These are phyloP conservation scores for Phytopythium kandeliae DNA, from an alignment of 352 stramenopile species.

Conservation along the genomic window DNA sequence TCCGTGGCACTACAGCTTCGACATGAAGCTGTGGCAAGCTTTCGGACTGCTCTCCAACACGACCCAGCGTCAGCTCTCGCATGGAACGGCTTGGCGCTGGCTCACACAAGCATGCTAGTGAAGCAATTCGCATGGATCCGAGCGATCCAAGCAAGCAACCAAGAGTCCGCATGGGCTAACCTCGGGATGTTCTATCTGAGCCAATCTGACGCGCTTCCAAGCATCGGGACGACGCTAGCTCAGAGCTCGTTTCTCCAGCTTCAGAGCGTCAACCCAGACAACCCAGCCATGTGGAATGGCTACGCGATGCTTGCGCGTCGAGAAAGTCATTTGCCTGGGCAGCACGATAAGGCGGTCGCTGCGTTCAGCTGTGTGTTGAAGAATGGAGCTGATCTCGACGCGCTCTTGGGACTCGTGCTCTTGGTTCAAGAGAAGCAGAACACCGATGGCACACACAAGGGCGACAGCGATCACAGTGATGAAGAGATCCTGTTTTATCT, in stretches of 20 bases:
- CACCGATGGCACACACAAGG: conserved; percentile 14
- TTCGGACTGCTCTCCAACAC: conserved; percentile 22
- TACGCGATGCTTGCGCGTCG: conserved; percentile 72
- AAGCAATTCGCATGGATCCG: conserved; percentile 83
- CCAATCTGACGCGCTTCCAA: conserved; percentile 22
- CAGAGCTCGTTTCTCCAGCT: conserved; percentile 79
- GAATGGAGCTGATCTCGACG: conserved; percentile 66
- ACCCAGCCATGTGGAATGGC: conserved; percentile 83
- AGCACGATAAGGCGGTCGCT: conserved; percentile 52
- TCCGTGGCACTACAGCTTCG: background rate
- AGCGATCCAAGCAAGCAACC: conserved; percentile 50
- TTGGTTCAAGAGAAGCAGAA: conserved; percentile 18
- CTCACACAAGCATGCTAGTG: conserved; percentile 46
- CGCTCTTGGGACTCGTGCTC: conserved; percentile 55
- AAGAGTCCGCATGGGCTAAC: conserved; percentile 77
- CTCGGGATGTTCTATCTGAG: conserved; percentile 78
- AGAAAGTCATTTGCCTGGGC: conserved; percentile 20
- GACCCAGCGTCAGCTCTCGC: conserved; percentile 44
- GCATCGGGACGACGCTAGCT: conserved; percentile 29
- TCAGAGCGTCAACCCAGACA: conserved; percentile 75
- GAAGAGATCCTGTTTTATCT: conserved; percentile 68
- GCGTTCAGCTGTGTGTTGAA: conserved; percentile 77
- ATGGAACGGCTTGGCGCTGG: conserved; percentile 78
- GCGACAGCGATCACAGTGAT: conserved; percentile 13
- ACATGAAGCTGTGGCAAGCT: conserved; percentile 11